Conservation (phyloP, 257 asterid genomes). For the Solanum paucissectum region DNA sequence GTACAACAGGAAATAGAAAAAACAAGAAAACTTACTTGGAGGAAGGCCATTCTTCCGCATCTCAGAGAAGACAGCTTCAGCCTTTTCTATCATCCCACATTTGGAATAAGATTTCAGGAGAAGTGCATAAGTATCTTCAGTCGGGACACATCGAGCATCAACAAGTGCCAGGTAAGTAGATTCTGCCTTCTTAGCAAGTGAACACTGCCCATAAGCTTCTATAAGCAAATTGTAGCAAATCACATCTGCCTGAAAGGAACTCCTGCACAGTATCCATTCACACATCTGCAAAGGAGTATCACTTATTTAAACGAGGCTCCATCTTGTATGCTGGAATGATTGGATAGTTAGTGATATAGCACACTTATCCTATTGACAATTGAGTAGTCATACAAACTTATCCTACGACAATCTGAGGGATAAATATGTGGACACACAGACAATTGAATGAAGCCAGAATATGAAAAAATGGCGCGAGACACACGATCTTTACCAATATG, state of each 20-base stretch:
- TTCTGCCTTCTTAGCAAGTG: slow-evolving; percentile 51
- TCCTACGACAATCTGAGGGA: neutral
- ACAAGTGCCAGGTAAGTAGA: slow-evolving; percentile 52
- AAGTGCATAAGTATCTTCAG: slow-evolving; percentile 82
- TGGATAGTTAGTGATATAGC: neutral
- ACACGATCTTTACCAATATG: slow-evolving; percentile 26
- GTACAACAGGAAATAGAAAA: neutral
- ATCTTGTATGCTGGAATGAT: neutral
- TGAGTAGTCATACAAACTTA: neutral
- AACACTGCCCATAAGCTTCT: slow-evolving; percentile 72
- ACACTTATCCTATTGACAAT: neutral
- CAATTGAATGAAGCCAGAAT: neutral
- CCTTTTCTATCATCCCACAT: slow-evolving; percentile 48
- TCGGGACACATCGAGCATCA: slow-evolving; percentile 67
- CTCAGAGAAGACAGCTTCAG: slow-evolving; percentile 65
- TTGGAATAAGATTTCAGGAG: slow-evolving; percentile 61
- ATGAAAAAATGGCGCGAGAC: neutral
- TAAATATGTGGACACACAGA: neutral
- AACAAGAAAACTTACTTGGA: slow-evolving; percentile 32
- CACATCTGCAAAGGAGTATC: slow-evolving; percentile 36
- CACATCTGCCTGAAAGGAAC: slow-evolving; percentile 65
- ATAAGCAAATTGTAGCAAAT: slow-evolving; percentile 79
- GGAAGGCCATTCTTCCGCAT: slow-evolving; percentile 47
- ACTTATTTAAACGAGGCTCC: neutral
- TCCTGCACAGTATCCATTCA: slow-evolving; percentile 65